Base-by-base conservation (phyloP, 768 basidiomycete species). In the Strobilomyces echinocephalus region DNA sequence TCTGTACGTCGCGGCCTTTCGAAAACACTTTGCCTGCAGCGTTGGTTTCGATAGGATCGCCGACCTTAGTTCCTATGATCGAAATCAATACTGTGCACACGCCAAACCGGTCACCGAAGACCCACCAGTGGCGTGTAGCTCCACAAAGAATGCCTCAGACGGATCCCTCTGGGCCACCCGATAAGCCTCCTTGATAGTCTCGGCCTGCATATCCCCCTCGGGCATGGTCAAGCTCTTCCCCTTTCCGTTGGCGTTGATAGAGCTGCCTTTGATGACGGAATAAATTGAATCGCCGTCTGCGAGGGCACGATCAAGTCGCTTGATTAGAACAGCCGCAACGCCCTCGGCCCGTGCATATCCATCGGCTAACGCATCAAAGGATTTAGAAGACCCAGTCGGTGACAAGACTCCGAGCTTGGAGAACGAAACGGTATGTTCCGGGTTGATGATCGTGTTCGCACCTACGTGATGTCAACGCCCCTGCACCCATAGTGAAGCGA, bases 21-120 rank as follows among this genome's bases (percentile, higher is more conserved):
- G 66, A 59, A 39, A 73, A 73, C 8, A 69, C 56, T 33, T 64
- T 63, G 1, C 78, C 78, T 20, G 76, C 75, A 65, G 74, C 76
- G 51, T 79, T 80, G 10, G 74, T 74, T 58, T 81, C 79, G 1
- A 72, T 75, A 1, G 79, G 78, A 55, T 81, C 79, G 0, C 78
- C 79, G 30, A 64, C 69, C 35, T 74, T 71, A 3, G 79, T 79
- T 34, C 63, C 63, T 63, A 36, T 2, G 21, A 43, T 41, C 10
- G 2, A 8, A 7, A 44, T 63, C 46, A 61, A 21, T 35, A 43
- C n/a, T 43, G 16, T 11, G 0, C 8, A 18, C 16, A 31, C 30
- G 14, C 15, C 24, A 2, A 39, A 7, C 12, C 8, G 16, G 4
- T 8, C n/a, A 30, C 6, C 6, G 1, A 54, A 4, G n/a, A 54